Conservation (phyloP, 768 basidiomycete genomes). For the Panus rudis region DNA sequence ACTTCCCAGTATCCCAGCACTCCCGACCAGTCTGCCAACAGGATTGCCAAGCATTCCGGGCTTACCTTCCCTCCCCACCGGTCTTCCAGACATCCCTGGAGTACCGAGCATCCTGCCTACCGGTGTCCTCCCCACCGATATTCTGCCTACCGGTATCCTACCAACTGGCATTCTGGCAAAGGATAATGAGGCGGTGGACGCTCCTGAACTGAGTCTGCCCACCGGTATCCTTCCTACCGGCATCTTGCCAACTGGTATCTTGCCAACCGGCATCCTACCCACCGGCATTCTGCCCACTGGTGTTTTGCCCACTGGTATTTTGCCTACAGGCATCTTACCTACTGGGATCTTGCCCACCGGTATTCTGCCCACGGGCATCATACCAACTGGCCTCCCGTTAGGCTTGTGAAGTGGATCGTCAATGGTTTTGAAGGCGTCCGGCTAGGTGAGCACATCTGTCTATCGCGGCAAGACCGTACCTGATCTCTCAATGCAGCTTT, state of each 20-base stretch:
- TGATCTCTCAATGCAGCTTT: too few species aligned
- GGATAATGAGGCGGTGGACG: too few species aligned
- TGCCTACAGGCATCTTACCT: neutral
- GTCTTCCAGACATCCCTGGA: too few species aligned
- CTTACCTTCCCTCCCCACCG: neutral
- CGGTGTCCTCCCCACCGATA: neutral
- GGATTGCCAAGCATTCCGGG: too few species aligned
- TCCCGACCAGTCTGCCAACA: too few species aligned
- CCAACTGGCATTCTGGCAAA: too few species aligned
- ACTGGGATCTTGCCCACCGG: neutral
- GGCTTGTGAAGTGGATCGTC: too few species aligned
- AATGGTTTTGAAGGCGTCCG: too few species aligned
- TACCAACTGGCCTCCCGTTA: neutral
- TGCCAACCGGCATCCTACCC: neutral
- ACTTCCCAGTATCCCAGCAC: too few species aligned
- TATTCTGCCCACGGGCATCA: neutral
- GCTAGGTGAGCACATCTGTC: too few species aligned
- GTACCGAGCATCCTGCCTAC: neutral
- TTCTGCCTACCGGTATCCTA: neutral
- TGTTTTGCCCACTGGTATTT: neutral
- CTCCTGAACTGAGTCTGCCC: too few species aligned
- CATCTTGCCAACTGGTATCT: neutral
- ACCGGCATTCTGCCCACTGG: neutral
- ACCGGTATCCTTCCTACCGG: neutral
- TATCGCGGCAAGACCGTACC: too few species aligned